Evolutionary conservation across 257 asterid species (phyloP), one percentile per base, ranked within the genome.

Genomic region (Fraxinus anomala): DNA sequence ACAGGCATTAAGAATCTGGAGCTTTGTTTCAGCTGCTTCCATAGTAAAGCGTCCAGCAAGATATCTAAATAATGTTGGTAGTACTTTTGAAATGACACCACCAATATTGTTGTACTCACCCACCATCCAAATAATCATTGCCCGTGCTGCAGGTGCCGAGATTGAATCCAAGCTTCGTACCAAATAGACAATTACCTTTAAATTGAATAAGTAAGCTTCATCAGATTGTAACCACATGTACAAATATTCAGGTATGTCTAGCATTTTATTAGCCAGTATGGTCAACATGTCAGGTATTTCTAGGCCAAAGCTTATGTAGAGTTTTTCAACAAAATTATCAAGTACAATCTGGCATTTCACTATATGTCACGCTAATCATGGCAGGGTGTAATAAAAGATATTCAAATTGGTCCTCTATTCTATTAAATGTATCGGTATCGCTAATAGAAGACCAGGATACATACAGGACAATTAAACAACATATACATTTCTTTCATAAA

Each of bases 61-160:
- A 80, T 87, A 85, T 70, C 78, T 75, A 78, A 87, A 79, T 49
- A 87, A 86, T 30, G 88, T 85, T 73, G 96, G 93, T 66, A 90
- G 80, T 87, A 93, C 82, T 83, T 88, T 95, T 74, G 92, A 83
- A 78, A 91, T 88, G 77, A 86, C 81, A 78, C 34, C 49, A 72
- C 97, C 99, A 70, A 85, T 70, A 81, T 82, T 79, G 90, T 87
- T 80, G 81, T 90, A 92, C 82, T 96, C 97, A 23, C 98, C 98
- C 87, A 96, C 74, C 97, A 96, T 90, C 99, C 99, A 96, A 82
- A 93, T 88, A 63, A 96, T 88, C 92, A 89, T 87, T 72, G 97
- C 96, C 79, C 99, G 98, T 73, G 97, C 97, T 65, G 91, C 85
- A 63, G 97, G 91, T n/a, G 93, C 90, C 78, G 70, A 70, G 77